Base-by-base conservation (phyloP, 2,329 filamentous ascomycete genomes). In the Exophiala calicioides region DNA sequence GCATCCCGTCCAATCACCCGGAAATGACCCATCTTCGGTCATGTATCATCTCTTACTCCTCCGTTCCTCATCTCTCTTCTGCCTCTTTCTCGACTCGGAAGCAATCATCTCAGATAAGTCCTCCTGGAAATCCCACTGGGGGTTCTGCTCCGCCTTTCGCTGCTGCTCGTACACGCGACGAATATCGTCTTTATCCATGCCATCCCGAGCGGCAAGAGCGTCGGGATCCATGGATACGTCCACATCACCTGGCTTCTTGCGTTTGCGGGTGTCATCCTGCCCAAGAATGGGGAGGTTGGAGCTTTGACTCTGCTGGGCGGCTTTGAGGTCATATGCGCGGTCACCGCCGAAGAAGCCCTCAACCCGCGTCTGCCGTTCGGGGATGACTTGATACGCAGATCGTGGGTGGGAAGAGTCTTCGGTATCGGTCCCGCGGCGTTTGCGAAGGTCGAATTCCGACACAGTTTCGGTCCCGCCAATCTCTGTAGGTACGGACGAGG, bases 341-440 rank as follows among this genome's bases (percentile, higher is more conserved):
- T 97, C 91, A 60, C 88, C 90, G 58, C 93, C 93, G 65, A 98
- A 97, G 80, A 98, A 97, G 34, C 93, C 93, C 59, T 90, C 86
- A 4, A 88, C 82, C 40, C 85, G 82, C 16, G 90, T 85, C 63
- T 91, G 85, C 47, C 87, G 86, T 70, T 98, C 91, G 8, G 89
- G 89, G 16, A 98, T 79, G 36, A 98, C 84, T 15, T 89, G 90
- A 68, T 93, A 95, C 12, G 93, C 90, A 16, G 85, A 84, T 55
- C 88, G 84, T 5, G 87, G 87, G 27, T 81, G 73, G 12, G 73
- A 77, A 0, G 82, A 81, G 52, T 95, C 89, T 65, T 96, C 90
- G 0, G 90, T 95, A 61, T 96, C 90, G 49, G 83, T 90, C 42
- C 90, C 91, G 49, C 86, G 81, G 49, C 86, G 81, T 70, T 97